phyloP scores from a whole-genome alignment of 129 eudicot species.

The Helianthus tuberosus region DNA sequence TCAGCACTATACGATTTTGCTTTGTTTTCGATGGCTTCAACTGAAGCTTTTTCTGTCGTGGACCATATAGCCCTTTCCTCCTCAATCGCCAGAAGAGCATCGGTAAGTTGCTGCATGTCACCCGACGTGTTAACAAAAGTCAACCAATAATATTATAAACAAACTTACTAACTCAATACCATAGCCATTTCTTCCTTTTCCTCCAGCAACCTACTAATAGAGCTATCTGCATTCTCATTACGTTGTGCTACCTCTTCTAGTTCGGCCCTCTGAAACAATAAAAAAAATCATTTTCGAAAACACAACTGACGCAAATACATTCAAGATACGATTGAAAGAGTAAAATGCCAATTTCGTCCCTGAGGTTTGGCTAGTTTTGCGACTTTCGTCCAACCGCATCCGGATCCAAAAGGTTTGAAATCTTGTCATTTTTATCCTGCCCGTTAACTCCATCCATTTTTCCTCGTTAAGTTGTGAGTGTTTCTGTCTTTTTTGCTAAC shows the following conservation, averaged over 20 bases:
- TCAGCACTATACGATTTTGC: conserved; percentile 49
- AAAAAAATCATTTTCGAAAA: conserved; percentile 6
- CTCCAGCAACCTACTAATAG: conserved; percentile 50
- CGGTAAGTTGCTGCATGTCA: conserved; percentile 83
- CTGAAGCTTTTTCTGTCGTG: conserved; percentile 73
- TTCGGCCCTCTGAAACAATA: conserved; percentile 47
- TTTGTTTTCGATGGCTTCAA: conserved; percentile 65
- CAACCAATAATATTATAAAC: conserved; percentile 3
- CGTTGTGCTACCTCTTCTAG: conserved; percentile 55
- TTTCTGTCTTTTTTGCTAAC: too few relatives aligned
- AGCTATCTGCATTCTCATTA: conserved; percentile 52
- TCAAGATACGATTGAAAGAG: not conserved
- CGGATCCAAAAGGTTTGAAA: too few relatives aligned
- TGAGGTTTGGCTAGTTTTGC: too few relatives aligned
- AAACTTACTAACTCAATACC: conserved; percentile 45
- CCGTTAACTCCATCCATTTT: too few relatives aligned
- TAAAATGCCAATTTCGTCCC: too few relatives aligned
- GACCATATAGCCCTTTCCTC: conserved; percentile 90
- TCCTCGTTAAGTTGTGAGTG: too few relatives aligned
- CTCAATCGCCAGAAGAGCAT: conserved; percentile 84
- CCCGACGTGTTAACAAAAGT: conserved; percentile 11
- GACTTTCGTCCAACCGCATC: too few relatives aligned
- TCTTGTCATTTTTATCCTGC: too few relatives aligned
- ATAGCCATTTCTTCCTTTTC: conserved; percentile 91
- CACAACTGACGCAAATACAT: not conserved